These are phyloP conservation scores for Tilletia walkeri DNA, from an alignment of 1,284 basidiomycete genomes.

Conservation along the genomic window DNA sequence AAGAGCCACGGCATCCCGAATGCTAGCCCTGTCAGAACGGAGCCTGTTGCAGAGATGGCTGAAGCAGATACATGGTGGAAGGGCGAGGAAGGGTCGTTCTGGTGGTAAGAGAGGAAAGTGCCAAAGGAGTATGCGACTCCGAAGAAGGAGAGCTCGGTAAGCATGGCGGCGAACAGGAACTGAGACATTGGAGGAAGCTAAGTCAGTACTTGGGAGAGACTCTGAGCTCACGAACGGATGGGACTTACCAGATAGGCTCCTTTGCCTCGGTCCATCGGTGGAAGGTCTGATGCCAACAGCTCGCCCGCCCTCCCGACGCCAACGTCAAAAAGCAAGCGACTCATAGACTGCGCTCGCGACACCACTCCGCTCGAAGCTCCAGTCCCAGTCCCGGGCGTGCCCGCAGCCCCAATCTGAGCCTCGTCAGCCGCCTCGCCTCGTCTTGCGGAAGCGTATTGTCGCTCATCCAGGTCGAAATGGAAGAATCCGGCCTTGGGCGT, in stretches of 20 bases:
- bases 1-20: background rate
- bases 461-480: too few species aligned
- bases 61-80: background rate
- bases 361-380: too few species aligned
- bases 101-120: background rate
- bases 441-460: too few species aligned
- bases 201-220: too few species aligned
- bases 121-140: background rate
- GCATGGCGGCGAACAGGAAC: slow-evolving; percentile 5
- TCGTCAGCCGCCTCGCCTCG: too few species aligned
- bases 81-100: background rate
- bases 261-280: background rate
- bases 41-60: background rate
- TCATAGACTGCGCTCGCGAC: too few species aligned
- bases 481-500: too few species aligned
- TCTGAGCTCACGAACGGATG: too few species aligned
- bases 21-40: background rate
- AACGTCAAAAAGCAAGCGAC: background rate
- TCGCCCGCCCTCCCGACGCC: background rate
- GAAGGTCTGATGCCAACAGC: slow-evolving; percentile 1
- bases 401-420: too few species aligned
- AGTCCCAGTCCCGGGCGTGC: too few species aligned
- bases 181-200: background rate
- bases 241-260: background rate
- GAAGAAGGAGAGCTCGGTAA: background rate